Evolutionary conservation across 1,284 basidiomycete species (phyloP), one percentile per base, ranked within the genome.

Genomic region (Puccinia hordei): DNA sequence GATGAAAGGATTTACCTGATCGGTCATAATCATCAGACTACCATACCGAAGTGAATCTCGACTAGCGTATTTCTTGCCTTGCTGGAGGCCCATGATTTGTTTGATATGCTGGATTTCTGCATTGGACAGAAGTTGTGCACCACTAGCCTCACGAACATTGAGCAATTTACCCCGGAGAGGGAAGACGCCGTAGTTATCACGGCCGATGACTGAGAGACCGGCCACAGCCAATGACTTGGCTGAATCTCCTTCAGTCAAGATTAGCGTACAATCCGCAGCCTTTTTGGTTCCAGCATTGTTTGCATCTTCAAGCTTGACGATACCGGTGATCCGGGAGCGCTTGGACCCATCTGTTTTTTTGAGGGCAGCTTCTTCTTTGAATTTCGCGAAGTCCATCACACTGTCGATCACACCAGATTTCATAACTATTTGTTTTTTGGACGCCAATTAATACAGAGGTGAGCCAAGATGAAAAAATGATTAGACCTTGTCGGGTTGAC

Each of bases 11-110:
- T 84, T 57, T 80, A 93, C 94, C 89, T 98, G 95, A 91, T 99
- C 97, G 17, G 97, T 95, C 97, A 99, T 99, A 85, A 99, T 95
- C 97, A 99, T 99, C 81, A 99, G 86, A 81, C 92, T 91, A 0
- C 97, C 97, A 84, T 99, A 99, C 33, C 97, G 91, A 85, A 99
- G 87, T 83, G 89, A 92, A 69, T 89, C 88, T 22, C 89, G 87
- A 75, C 89, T 90, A 33, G 87, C 88, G 86, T 99, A 99, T 82
- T 92, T 91, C 86, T 95, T 95, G 84, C 92, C 93, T 85, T 97
- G 94, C 86, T 97, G 94, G 81, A 99, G 87, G 27, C 97, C 97
- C 87, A 99, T 90, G 83, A 99, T 99, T 88, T 98, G 93, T 89
- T 96, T 98, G 89, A 99, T 95, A 83, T 93, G 92, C 86, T 95